Conservation (phyloP, 176 grass and related monocot genomes). For the Tillandsia leiboldiana region DNA sequence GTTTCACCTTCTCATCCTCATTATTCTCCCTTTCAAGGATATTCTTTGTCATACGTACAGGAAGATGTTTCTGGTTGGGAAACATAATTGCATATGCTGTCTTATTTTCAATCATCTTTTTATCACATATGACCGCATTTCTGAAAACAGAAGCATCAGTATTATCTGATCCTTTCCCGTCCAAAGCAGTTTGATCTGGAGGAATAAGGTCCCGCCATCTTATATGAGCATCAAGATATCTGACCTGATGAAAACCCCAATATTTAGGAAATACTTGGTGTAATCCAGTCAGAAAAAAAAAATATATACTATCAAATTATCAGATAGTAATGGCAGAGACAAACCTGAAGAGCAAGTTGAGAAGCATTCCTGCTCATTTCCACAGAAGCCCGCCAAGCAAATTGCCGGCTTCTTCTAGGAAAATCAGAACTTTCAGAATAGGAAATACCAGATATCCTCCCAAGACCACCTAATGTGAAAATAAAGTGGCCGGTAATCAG, state of each 20-base stretch:
- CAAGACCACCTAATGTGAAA: constrained; percentile 52
- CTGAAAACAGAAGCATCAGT: constrained; percentile 56
- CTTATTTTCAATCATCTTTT: constrained; percentile 50
- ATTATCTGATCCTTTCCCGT: constrained; percentile 54
- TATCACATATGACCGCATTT: constrained; percentile 92
- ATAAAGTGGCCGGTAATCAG: constrained; percentile 15
- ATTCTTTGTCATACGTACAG: constrained; percentile 79
- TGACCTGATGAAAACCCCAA: constrained; percentile 52
- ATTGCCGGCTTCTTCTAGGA: constrained; percentile 67
- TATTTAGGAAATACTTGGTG: background rate
- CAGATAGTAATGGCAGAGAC: constrained; percentile 12
- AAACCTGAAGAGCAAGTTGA: constrained; percentile 87
- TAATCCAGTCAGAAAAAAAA: constrained; percentile 1
- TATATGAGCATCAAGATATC: constrained; percentile 89
- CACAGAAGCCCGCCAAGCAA: constrained; percentile 84
- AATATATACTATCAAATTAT: background rate
- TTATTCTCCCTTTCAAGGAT: constrained; percentile 68
- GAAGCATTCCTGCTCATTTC: constrained; percentile 56
- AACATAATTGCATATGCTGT: constrained; percentile 71
- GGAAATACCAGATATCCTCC: constrained; percentile 53
- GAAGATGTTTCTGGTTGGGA: constrained; percentile 82
- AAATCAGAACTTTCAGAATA: constrained; percentile 68
- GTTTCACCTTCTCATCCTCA: constrained; percentile 38
- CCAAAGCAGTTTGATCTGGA: constrained; percentile 60
- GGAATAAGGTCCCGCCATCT: constrained; percentile 88